Percentiles rank a stretch among this genome's conserved stretches.
phyloP scores from a whole-genome alignment of 495 filamentous ascomycete genomes.

The Daldinia childiae region DNA sequence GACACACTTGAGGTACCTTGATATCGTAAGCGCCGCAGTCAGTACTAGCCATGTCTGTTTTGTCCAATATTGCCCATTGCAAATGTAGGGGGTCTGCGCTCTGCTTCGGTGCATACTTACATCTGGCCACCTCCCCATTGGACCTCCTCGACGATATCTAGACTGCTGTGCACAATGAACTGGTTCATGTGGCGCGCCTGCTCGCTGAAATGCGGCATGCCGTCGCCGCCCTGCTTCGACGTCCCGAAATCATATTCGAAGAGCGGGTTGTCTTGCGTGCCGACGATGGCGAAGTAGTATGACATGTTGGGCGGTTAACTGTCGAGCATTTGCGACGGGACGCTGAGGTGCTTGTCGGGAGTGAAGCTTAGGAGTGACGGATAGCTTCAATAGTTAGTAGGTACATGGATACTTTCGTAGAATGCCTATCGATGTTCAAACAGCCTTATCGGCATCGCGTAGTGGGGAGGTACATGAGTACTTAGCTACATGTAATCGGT shows the following conservation, averaged over 20 bases:
- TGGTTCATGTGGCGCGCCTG: slow-evolving; percentile 94
- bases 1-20: slow-evolving; percentile 92
- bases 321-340: slow-evolving; percentile 45
- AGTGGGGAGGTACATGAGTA: neutral
- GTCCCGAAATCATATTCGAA: slow-evolving; percentile 98
- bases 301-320: slow-evolving; percentile 71
- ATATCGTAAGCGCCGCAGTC: neutral
- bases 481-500: slow-evolving; percentile 1
- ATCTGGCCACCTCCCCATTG: slow-evolving; percentile 87
- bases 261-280: slow-evolving; percentile 90
- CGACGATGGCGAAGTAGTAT: slow-evolving; percentile 96
- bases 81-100: neutral
- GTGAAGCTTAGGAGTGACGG: neutral
- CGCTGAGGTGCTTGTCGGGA: neutral
- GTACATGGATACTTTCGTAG: neutral
- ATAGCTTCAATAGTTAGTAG: neutral
- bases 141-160: slow-evolving; percentile 94
- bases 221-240: slow-evolving; percentile 92
- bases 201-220: slow-evolving; percentile 83
- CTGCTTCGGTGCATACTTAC: slow-evolving; percentile 54
- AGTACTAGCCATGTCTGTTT: neutral
- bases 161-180: slow-evolving; percentile 90
- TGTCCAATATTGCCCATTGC: neutral
- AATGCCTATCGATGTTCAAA: neutral
- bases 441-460: neutral